Percentiles rank a stretch among this genome's conserved stretches.
phyloP scores from a whole-genome alignment of 176 grass and related monocot genomes.

The Coix lacrymajobi region DNA sequence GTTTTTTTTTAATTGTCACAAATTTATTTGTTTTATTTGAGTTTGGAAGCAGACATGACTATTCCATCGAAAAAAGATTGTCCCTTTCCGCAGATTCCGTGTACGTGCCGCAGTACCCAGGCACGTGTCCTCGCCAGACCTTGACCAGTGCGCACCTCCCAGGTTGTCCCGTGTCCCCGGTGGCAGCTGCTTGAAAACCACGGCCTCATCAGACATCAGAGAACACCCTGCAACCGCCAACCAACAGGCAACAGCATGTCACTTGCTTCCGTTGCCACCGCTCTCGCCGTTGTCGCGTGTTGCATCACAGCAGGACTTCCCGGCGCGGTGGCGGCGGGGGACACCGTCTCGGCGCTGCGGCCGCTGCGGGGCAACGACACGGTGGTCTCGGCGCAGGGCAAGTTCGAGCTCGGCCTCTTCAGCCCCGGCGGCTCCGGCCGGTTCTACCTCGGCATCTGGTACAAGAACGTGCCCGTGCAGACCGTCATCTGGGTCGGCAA shows the following conservation, averaged over 20 bases:
- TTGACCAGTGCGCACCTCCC: too few species aligned
- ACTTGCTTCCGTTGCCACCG: not conserved
- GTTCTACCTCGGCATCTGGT: constrained; percentile 40
- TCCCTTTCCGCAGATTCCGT: too few species aligned
- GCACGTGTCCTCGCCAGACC: too few species aligned
- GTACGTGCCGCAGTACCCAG: too few species aligned
- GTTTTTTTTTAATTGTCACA: too few species aligned
- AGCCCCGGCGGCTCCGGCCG: constrained; percentile 18
- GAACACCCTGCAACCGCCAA: too few species aligned
- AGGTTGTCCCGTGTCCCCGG: too few species aligned
- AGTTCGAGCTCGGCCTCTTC: constrained; percentile 44
- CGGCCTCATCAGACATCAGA: too few species aligned
- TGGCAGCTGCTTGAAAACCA: too few species aligned
- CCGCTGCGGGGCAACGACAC: constrained; percentile 35
- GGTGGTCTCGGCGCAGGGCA: constrained; percentile 30
- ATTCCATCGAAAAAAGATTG: too few species aligned
- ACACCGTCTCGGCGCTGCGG: constrained; percentile 9
- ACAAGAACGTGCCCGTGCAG: constrained; percentile 32
- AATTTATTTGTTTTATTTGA: too few species aligned
- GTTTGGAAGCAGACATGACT: too few species aligned
- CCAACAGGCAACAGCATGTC: not conserved
- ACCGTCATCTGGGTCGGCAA: constrained; percentile 44
- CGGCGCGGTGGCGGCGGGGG: not conserved
- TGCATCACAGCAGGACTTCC: not conserved
- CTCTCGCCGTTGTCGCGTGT: not conserved